These are phyloP conservation scores for Cajanus cajan DNA, from an alignment of 306 rosid species.

Conservation along the genomic window DNA sequence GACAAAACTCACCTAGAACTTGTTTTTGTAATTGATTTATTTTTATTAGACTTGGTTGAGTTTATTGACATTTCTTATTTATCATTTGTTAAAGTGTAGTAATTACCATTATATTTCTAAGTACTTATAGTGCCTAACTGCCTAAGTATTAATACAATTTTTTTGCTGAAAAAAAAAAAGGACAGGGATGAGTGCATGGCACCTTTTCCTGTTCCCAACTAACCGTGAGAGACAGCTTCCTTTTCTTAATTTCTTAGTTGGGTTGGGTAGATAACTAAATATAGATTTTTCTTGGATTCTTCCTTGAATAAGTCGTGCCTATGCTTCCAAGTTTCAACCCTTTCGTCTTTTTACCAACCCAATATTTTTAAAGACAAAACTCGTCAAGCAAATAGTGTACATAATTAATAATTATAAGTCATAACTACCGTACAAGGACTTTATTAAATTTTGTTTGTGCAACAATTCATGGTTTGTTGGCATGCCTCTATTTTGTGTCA, in stretches of 20 bases:
- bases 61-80: too few species aligned
- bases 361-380: neutral
- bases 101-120: too few species aligned
- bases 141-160: too few species aligned
- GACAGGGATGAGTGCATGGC: too few species aligned
- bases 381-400: neutral
- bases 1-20: too few species aligned
- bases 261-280: neutral
- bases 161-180: too few species aligned
- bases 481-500: neutral
- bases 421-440: neutral
- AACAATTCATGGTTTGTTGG: neutral
- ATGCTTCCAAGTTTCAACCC: neutral
- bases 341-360: constrained; percentile 3
- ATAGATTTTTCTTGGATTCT: neutral
- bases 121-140: too few species aligned
- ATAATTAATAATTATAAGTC: neutral
- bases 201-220: too few species aligned
- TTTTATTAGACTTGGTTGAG: too few species aligned
- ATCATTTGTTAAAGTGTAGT: too few species aligned
- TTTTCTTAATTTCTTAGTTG: neutral
- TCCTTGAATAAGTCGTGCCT: neutral
- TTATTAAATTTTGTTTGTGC: neutral
- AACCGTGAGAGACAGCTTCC: too few species aligned
- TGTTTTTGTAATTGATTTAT: too few species aligned